Base-by-base conservation (phyloP, 306 rosid species). In the Biancaea sappan region DNA sequence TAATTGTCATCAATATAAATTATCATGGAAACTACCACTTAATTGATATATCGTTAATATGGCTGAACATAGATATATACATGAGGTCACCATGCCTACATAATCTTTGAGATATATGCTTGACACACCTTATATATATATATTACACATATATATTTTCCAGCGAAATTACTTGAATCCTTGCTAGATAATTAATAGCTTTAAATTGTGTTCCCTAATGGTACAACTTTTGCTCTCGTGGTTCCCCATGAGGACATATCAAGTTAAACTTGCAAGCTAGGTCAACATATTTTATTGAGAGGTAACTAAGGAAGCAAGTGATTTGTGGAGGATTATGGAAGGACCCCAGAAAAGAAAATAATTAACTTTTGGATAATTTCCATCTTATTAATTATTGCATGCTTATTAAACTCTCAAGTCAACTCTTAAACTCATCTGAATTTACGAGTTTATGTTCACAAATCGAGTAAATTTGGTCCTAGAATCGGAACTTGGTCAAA, bases 11-110 rank as follows among this genome's bases (percentile, higher is more conserved):
- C 3, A 3, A 3, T 4, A 8, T 2, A 16, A 7, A 54, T n/a
- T 48, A 6, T 66, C 74, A 67, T 38, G 54, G 59, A 43, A 76
- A 40, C 5, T 54, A 76, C 40, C 40, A 11, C 18, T 47, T 21
- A 26, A 29, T 43, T 15, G 31, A 11, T 24, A 14, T 41, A 18
- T 62, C 18, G 9, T n/a, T n/a, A n/a, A n/a, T n/a, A n/a, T 46
- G 46, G 34, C 41, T 13, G 47, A 32, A 28, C 2, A 47, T 28
- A 16, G 14, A 22, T 51, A 51, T 32, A 34, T 3, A 12, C 16
- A 34, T 21, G 26, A 16, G 35, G 41, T 56, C 56, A 52, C 44
- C 13, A 21, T 0, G 40, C 6, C 72, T 19, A 44, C 60, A 22
- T 68, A 24, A 26, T 22, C 12, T 6, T 56, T 2, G 4, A 34